Base-by-base conservation (phyloP, 192 early-diverging fungal species). In the Podila epicladia region DNA sequence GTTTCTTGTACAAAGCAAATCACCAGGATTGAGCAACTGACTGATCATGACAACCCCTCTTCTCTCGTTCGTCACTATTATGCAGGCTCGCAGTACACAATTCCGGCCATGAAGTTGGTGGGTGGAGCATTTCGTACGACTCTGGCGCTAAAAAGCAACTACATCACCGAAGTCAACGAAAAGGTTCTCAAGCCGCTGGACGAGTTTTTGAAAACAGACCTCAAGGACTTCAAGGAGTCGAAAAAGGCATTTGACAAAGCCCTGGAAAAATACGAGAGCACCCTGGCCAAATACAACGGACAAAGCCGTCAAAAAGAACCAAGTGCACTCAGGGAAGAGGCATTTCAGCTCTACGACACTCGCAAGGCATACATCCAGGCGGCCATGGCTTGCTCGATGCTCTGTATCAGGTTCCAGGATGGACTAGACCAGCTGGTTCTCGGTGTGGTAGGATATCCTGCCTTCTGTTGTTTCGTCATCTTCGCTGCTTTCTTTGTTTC, bases 301-400 rank as follows among this genome's bases (percentile, higher is more conserved):
- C 82, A 91, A 28, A 89, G 88, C 49, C 85, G 89, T 28, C 85
- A 86, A 58, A 94, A 93, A 53, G 93, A 94, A 83, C 68, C 90
- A 31, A 89, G 87, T 50, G 87, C 90, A 19, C 63, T 94, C 17
- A 73, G 89, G 51, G 93, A 94, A 72, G 92, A 94, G 68, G 90
- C 92, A 0, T 92, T 92, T 57, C 88, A 92, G 53, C 73, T 92
- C 28, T 92, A 85, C 62, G 92, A 93, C 59, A 71, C 89, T 17
- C 86, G 89, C 53, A 94, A 93, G 67, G 76, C 76, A 24, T 91
- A 90, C 69, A 89, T 92, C 50, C 84, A 83, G 48, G 78, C 79
- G 0, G 80, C 87, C 65, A 76, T 88, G 37, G 80, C 90, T n/a
- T 89, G 89, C 73, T 82, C 86, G 15, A 70, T 88, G 41, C 73